Evolutionary conservation across 1,284 basidiomycete species (phyloP).

Genomic region (Coniophora puteana): DNA sequence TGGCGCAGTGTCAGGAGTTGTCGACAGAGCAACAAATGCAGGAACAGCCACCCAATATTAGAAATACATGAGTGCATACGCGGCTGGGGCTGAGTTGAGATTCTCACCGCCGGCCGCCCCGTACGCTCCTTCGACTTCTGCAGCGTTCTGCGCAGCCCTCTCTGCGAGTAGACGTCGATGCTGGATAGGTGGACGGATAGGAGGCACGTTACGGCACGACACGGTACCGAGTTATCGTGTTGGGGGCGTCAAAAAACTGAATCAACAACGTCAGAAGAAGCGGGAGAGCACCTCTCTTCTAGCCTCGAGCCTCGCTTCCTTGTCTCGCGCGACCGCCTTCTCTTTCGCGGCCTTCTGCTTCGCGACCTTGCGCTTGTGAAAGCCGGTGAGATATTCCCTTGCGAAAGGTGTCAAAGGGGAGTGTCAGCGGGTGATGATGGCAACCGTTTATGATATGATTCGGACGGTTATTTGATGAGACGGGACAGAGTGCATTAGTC

Average conservation of each 20-base stretch:
- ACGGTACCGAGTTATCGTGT: too few relatives aligned
- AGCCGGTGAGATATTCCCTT: conserved; percentile 84
- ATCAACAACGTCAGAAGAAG: conserved; percentile 15
- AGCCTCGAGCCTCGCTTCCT: conserved; percentile 60
- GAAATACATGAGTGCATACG: conserved; percentile 8
- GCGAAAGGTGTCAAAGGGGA: conserved; percentile 5
- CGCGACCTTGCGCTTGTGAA: conserved; percentile 80
- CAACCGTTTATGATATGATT: conserved; percentile 4
- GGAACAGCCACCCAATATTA: too few relatives aligned
- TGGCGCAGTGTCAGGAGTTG: too few relatives aligned
- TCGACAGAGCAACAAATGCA: too few relatives aligned
- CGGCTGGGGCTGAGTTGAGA: conserved; percentile 5
- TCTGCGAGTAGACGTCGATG: conserved; percentile 68
- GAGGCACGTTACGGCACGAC: too few relatives aligned
- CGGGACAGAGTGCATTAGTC: background rate
- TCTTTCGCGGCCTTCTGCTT: conserved; percentile 69
- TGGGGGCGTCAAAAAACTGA: background rate
- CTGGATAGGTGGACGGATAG: conserved; percentile 41
- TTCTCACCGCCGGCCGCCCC: conserved; percentile 46
- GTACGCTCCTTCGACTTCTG: conserved; percentile 68
- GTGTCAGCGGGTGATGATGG: too few relatives aligned
- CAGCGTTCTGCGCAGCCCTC: conserved; percentile 65
- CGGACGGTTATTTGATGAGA: background rate
- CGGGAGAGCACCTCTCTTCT: conserved; percentile 55
- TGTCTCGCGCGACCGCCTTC: conserved; percentile 65